phyloP scores from a whole-genome alignment of 2,329 filamentous ascomycete species.

The Colletotrichum musae region DNA sequence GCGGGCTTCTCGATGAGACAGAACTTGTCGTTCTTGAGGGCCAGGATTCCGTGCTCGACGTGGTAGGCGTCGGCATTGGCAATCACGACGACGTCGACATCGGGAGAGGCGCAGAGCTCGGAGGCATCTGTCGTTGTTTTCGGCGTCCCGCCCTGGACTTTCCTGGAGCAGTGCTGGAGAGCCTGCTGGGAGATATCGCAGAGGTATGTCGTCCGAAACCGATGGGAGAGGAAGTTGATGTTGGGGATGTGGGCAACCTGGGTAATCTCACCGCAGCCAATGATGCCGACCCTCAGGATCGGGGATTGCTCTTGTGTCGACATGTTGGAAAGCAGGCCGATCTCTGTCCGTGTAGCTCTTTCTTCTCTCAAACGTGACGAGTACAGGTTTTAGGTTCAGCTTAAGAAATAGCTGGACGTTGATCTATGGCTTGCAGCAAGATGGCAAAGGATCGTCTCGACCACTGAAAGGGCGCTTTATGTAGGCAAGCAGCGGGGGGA shows the following conservation, averaged over 20 bases:
- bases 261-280: conserved; percentile 64
- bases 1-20: conserved; percentile 74
- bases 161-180: conserved; percentile 46
- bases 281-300: conserved; percentile 55
- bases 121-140: conserved; percentile 54
- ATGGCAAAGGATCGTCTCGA: background rate
- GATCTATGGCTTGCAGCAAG: background rate
- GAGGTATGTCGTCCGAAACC: conserved; percentile 63
- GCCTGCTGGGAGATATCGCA: conserved; percentile 63
- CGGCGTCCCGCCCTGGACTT: conserved; percentile 42
- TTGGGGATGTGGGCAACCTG: conserved; percentile 69
- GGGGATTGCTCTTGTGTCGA: conserved; percentile 8
- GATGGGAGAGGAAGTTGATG: conserved; percentile 58
- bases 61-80: conserved; percentile 69
- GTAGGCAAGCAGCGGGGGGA: background rate
- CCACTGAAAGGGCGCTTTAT: background rate
- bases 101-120: conserved; percentile 57
- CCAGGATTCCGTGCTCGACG: conserved; percentile 63
- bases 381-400: background rate
- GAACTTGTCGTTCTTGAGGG: conserved; percentile 68
- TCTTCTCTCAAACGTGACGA: background rate
- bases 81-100: conserved; percentile 69
- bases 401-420: background rate
- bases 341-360: background rate
- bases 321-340: background rate